These are phyloP conservation scores for Nigrospora sphaerica DNA, from an alignment of 2,329 filamentous ascomycete species.

Conservation along the genomic window DNA sequence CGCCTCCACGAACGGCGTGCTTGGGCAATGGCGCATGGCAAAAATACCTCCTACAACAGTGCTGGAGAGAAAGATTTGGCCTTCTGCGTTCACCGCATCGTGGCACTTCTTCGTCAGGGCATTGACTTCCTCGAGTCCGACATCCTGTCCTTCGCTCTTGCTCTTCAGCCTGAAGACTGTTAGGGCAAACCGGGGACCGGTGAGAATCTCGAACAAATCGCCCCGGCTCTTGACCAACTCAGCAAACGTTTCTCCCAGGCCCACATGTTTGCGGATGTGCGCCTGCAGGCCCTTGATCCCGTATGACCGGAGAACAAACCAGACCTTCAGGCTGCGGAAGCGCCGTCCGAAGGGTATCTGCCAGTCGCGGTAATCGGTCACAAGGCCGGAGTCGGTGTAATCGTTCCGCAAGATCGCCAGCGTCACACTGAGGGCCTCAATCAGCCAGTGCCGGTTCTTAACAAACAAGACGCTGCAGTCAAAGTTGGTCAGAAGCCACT, in stretches of 20 bases:
- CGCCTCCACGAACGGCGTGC: constrained; percentile 62
- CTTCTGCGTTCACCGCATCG: constrained; percentile 63
- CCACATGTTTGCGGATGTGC: constrained; percentile 65
- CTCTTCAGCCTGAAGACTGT: constrained; percentile 65
- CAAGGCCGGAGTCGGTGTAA: constrained; percentile 72
- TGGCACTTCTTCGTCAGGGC: constrained; percentile 67
- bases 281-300: constrained; percentile 68
- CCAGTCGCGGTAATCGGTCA: constrained; percentile 96
- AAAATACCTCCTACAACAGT: constrained; percentile 66
- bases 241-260: constrained; percentile 64
- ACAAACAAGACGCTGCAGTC: constrained; percentile 79
- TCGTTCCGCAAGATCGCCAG: constrained; percentile 77
- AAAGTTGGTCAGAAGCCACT: constrained; percentile 94
- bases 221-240: constrained; percentile 45
- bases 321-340: constrained; percentile 86
- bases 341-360: constrained; percentile 86
- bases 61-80: constrained; percentile 77
- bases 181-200: constrained; percentile 69
- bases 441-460: constrained; percentile 67
- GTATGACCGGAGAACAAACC: constrained; percentile 85
- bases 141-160: constrained; percentile 8
- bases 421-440: constrained; percentile 69
- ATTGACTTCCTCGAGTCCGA: constrained; percentile 47
- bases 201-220: constrained; percentile 72
- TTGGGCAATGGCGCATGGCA: constrained; percentile 76